Percentiles rank a stretch among this genome's conserved stretches.
phyloP scores from a whole-genome alignment of 75 land plant genomes.

The Pinus albicaulis region DNA sequence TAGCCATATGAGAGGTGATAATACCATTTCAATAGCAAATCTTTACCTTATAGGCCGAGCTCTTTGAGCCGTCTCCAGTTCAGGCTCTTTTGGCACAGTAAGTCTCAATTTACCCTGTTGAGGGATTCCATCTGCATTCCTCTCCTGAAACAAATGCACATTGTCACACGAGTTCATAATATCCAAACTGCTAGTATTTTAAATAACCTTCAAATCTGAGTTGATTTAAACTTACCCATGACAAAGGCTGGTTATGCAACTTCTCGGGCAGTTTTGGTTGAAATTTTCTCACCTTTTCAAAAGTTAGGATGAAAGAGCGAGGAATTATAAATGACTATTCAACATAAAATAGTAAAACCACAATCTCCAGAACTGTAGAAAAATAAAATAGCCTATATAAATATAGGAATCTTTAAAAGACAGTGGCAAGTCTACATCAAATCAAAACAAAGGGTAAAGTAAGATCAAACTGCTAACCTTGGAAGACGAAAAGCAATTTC shows the following conservation, averaged over 20 bases:
- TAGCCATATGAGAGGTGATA: background rate
- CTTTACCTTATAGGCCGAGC: slow-evolving; percentile 59
- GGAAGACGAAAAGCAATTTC: background rate
- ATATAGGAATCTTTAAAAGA: background rate
- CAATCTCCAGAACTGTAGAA: too few relatives aligned
- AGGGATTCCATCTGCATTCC: slow-evolving; percentile 4
- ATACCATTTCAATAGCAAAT: background rate
- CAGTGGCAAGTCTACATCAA: background rate
- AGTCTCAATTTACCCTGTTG: slow-evolving; percentile 27
- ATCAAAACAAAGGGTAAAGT: background rate
- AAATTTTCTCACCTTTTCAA: too few relatives aligned
- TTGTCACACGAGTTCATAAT: background rate
- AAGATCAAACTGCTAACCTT: background rate
- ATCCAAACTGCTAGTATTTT: background rate
- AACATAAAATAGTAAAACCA: too few relatives aligned
- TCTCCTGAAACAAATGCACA: slow-evolving; percentile 8
- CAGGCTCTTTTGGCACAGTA: slow-evolving; percentile 88
- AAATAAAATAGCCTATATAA: background rate
- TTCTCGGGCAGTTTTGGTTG: background rate
- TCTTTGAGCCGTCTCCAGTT: slow-evolving; percentile 66
- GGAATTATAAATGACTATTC: too few relatives aligned
- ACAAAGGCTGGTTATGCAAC: too few relatives aligned
- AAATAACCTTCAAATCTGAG: too few relatives aligned
- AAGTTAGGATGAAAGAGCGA: too few relatives aligned
- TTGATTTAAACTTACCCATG: too few relatives aligned